Base-by-base conservation (phyloP, 495 filamentous ascomycete genomes). In the Cenococcum geophilum region DNA sequence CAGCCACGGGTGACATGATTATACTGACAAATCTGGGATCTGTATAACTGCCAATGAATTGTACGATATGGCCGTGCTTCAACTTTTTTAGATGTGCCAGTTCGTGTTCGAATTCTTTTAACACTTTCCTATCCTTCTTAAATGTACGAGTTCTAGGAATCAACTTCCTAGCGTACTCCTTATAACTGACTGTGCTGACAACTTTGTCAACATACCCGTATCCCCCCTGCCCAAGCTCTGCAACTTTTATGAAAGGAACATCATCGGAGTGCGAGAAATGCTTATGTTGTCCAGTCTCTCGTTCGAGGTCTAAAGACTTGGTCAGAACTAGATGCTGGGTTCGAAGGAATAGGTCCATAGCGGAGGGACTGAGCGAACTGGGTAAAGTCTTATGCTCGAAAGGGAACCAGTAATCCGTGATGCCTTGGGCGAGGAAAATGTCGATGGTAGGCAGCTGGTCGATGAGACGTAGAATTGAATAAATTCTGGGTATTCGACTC, bases 1-100 rank as follows among this genome's bases (percentile, higher is more conserved):
- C 71, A n/a, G 74, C 72, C 20, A 76, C 73, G 16, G 74, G 74
- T 1, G 57, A 43, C 62, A 76, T 65, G 5, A 76, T 53, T 5
- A 76, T 40, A 11, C 64, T 72, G 36, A 74, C 49, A 32, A 70
- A 70, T 11, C 59, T 66, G 14, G 42, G 20, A 21, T 47, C 62
- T 1, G 74, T 73, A 56, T 76, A 76, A 42, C 70, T 72, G 4
- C 56, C 68, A 11, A 72, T 54, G n/a, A 59, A 42, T 25, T 63
- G 6, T n/a, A 70, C 57, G 23, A 62, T 45, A 35, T 66, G 63
- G 16, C 5, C 5, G 35, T 69, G 63, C 40, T 23, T 40, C 25
- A 68, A 34, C 20, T 36, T 37, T 40, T 65, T 68, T n/a, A 58
- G 61, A 64, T 4, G 27, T 22, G 51, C 37, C 37, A 23, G 58